A percentile compares a stretch with the other conserved stretches of the same genome.
These are phyloP conservation scores for Claviceps monticola DNA, from an alignment of 2,329 filamentous ascomycete genomes.

Conservation along the genomic window DNA sequence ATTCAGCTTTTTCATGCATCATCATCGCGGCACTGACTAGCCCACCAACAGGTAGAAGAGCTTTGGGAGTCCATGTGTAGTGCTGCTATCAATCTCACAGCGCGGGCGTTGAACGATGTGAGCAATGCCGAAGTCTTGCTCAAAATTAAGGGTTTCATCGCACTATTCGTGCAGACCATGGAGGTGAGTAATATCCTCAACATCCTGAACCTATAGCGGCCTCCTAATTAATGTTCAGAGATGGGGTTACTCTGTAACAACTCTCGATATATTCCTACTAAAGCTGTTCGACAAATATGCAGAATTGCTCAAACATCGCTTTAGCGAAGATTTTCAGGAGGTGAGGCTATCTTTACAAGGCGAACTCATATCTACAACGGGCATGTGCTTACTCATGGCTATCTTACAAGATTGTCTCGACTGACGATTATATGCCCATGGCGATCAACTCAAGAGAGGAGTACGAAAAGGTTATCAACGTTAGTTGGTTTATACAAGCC, in stretches of 20 bases:
- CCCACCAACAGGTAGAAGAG: slow-evolving; percentile 63
- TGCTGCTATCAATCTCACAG: slow-evolving; percentile 68
- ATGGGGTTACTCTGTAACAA: slow-evolving; percentile 76
- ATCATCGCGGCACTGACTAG: not conserved
- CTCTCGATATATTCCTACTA: slow-evolving; percentile 75
- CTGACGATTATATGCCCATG: slow-evolving; percentile 99
- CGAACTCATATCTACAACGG: not conserved
- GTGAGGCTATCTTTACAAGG: slow-evolving; percentile 23
- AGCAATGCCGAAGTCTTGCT: slow-evolving; percentile 77
- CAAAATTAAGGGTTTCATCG: slow-evolving; percentile 89
- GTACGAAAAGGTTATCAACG: slow-evolving; percentile 89
- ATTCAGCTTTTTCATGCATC: not conserved
- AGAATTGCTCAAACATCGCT: slow-evolving; percentile 75
- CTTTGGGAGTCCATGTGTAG: slow-evolving; percentile 98
- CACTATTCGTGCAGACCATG: slow-evolving; percentile 96
- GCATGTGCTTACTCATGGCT: not conserved
- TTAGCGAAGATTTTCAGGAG: slow-evolving; percentile 93
- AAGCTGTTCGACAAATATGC: slow-evolving; percentile 88
- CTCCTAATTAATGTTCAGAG: slow-evolving; percentile 74
- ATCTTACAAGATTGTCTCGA: slow-evolving; percentile 50
- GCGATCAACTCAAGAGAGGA: slow-evolving; percentile 81
- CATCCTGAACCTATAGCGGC: slow-evolving; percentile 37
- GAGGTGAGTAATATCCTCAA: slow-evolving; percentile 49
- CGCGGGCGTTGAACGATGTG: slow-evolving; percentile 64
- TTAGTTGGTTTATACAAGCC: slow-evolving; percentile 90